Evolutionary conservation across 2,329 filamentous ascomycete species (phyloP), one percentile per base, ranked within the genome.

Genomic region (Colletotrichum viniferum): DNA sequence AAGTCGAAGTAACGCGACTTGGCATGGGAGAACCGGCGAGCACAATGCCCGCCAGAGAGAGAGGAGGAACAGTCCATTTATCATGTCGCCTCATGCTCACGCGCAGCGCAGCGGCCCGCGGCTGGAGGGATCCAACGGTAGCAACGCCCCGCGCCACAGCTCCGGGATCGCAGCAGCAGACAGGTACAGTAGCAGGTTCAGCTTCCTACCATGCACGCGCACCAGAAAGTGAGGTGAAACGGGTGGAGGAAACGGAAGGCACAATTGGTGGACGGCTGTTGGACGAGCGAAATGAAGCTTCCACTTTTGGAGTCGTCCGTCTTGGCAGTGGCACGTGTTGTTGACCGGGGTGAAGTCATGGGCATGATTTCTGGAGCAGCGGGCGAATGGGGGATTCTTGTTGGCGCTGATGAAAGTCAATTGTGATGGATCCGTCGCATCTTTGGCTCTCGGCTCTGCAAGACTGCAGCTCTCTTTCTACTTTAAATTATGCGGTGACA

Each of bases 321-420:
- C 73, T 76, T 76, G 69, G 73, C 73, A 38, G 7, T 36, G 56
- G 63, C 58, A 69, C 34, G 63, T 60, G 69, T n/a, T 62, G 32
- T 1, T 7, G 32, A 8, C 63, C 3, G n/a, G 28, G 56, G 43
- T 63, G 43, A 43, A 63, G 32, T 63, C 38, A 68, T 56, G 13
- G 34, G 38, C 32, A 6, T 7, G 43, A 48, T 43, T 24, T 58
- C 55, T 28, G 55, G 26, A 28, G 21, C 4, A 58, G 26, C 0
- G 5, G 0, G 26, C 21, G 8, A 12, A 28, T 58, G 55, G 4
- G 43, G 5, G n/a, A 0, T 52, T 52, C n/a, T 0, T 52, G 43
- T 52, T 21, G 43, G 21, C n/a, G 43, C n/a, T 4, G n/a, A 12
- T 28, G 26, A 58, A 73, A 48, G 21, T 63, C 66, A 56, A 48